These are phyloP conservation scores for Penicillium daleae DNA, from an alignment of 495 filamentous ascomycete genomes.

Conservation along the genomic window DNA sequence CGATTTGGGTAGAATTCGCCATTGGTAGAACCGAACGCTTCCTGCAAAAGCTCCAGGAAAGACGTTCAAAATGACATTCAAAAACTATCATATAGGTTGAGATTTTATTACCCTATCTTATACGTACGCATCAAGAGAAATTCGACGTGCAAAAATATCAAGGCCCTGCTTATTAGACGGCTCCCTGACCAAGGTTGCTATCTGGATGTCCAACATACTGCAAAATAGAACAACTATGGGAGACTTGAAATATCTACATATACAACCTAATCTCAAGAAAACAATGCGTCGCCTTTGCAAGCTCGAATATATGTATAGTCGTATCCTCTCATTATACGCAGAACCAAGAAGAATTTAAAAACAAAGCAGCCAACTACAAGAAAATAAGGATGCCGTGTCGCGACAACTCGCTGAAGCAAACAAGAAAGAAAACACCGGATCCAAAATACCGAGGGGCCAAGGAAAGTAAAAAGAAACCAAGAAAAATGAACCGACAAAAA, in stretches of 20 bases:
- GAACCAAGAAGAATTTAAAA: conserved; percentile 22
- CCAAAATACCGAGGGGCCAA: conserved; percentile 24
- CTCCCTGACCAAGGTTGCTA: too few relatives aligned
- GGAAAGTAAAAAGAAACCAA: conserved; percentile 18
- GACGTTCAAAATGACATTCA: too few relatives aligned
- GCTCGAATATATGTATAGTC: conserved; percentile 31
- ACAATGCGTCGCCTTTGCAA: conserved; percentile 16
- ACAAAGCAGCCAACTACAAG: conserved; percentile 23
- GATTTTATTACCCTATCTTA: too few relatives aligned
- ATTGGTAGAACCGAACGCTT: too few relatives aligned
- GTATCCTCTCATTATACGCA: conserved; percentile 48
- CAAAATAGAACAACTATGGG: too few relatives aligned
- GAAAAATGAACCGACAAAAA: conserved; percentile 15
- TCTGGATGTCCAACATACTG: too few relatives aligned
- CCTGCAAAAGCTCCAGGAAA: too few relatives aligned
- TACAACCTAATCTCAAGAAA: conserved; percentile 12
- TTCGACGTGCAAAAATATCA: too few relatives aligned
- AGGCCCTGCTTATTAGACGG: too few relatives aligned
- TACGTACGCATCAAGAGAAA: too few relatives aligned
- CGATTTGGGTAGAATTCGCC: too few relatives aligned
- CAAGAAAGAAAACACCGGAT: conserved; percentile 21
- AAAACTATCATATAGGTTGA: too few relatives aligned
- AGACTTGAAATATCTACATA: conserved; percentile 9
- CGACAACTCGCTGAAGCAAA: conserved; percentile 29
- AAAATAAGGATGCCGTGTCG: conserved; percentile 10